These are phyloP conservation scores for Priceomyces medius DNA, from an alignment of 805 yeast species.

Conservation along the genomic window DNA sequence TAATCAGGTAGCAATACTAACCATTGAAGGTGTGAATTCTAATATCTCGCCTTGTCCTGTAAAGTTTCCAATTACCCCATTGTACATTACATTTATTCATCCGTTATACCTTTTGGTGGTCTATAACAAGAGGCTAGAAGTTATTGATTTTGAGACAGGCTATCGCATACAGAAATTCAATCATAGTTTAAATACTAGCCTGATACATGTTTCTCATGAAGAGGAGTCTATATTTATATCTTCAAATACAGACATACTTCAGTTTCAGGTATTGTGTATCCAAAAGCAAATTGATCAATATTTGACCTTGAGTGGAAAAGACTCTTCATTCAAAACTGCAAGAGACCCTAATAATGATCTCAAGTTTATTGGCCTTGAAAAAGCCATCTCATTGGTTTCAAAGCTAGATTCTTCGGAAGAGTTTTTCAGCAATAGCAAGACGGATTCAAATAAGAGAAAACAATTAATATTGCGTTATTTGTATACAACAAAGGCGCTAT, in stretches of 20 bases:
- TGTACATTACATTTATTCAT: conserved; percentile 22
- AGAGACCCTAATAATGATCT: conserved; percentile 29
- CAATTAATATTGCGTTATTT: conserved; percentile 34
- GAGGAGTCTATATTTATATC: conserved; percentile 18
- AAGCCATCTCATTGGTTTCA: conserved; percentile 31
- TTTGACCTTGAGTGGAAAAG: conserved; percentile 21
- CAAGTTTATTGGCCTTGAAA: conserved; percentile 31
- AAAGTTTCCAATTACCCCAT: conserved; percentile 25
- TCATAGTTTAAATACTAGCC: conserved; percentile 29
- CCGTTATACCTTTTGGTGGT: conserved; percentile 35
- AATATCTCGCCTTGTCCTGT: conserved; percentile 18
- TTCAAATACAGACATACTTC: conserved; percentile 29
- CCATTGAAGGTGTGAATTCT: conserved; percentile 8
- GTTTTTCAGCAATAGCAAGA: conserved; percentile 20
- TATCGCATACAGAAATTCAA: conserved; percentile 32
- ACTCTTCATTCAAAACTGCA: conserved; percentile 11
- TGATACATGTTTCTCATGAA: conserved; percentile 17
- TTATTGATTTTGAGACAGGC: conserved; percentile 35
- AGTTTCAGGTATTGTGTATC: conserved; percentile 25
- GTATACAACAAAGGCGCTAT: conserved; percentile 30
- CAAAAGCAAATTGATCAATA: conserved; percentile 40
- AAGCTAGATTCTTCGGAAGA: conserved; percentile 23
- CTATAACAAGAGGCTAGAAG: conserved; percentile 32
- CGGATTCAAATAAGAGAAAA: conserved; percentile 20
- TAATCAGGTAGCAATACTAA: conserved; percentile 23